These are phyloP conservation scores for Podospora sp. DNA, from an alignment of 495 filamentous ascomycete species.

Conservation along the genomic window DNA sequence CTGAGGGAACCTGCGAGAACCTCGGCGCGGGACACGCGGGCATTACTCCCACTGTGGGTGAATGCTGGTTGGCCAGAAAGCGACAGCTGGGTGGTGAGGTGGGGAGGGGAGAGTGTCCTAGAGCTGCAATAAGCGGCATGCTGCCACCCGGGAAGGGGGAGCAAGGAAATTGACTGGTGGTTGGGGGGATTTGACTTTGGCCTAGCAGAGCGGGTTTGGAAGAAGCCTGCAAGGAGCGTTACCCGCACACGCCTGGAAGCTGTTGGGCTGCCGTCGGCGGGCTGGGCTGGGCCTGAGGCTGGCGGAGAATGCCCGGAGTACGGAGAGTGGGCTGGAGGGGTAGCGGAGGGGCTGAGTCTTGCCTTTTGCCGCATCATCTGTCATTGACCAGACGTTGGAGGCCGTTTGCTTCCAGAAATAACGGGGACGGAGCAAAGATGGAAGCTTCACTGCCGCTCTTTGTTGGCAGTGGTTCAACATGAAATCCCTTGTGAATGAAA, in stretches of 20 bases:
- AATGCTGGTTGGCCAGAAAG: constrained; percentile 33
- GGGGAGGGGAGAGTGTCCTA: constrained; percentile 9
- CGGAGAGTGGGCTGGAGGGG: neutral
- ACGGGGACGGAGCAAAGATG: neutral
- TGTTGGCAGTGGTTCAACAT: neutral
- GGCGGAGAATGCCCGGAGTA: neutral
- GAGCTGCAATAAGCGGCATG: constrained; percentile 30
- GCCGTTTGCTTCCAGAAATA: neutral
- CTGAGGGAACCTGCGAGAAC: constrained; percentile 15
- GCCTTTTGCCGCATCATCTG: neutral
- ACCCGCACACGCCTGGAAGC: neutral
- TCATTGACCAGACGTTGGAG: neutral
- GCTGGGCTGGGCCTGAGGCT: neutral
- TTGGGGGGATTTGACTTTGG: constrained; percentile 4
- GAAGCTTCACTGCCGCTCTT: neutral
- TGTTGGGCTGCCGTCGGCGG: neutral
- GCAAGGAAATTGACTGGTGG: constrained; percentile 25
- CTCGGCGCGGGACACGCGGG: constrained; percentile 10
- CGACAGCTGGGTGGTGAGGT: constrained; percentile 20
- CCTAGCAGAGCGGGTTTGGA: neutral
- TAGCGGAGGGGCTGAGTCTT: neutral
- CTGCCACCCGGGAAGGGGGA: constrained; percentile 15
- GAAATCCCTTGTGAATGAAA: neutral
- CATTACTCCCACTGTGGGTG: constrained; percentile 31
- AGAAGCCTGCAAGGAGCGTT: neutral